Conservation (phyloP, 176 grass and related monocot species). For the Poa annua region DNA sequence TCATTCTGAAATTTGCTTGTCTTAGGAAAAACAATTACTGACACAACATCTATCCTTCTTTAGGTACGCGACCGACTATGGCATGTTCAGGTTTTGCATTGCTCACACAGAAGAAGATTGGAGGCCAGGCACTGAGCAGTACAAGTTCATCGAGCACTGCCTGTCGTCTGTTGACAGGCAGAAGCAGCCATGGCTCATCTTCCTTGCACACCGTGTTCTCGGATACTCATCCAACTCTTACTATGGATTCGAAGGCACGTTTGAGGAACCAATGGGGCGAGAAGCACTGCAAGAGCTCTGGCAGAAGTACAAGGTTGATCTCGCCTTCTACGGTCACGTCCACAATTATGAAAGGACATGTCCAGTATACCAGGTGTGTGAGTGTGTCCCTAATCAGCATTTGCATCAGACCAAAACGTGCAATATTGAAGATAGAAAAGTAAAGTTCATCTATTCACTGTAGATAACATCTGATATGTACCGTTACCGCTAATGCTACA, state of each 20-base stretch:
- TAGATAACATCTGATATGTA: neutral
- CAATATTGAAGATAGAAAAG: neutral
- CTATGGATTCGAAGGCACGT: slow-evolving; percentile 55
- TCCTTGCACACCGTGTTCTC: slow-evolving; percentile 70
- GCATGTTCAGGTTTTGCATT: slow-evolving; percentile 82
- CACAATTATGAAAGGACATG: slow-evolving; percentile 85
- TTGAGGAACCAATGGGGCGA: slow-evolving; percentile 75
- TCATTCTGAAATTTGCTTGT: slow-evolving; percentile 10
- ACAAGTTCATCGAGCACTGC: slow-evolving; percentile 75
- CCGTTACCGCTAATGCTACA: neutral
- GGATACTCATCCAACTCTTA: slow-evolving; percentile 65
- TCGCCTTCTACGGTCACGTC: slow-evolving; percentile 73
- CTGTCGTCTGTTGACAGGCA: slow-evolving; percentile 62
- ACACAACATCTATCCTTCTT: neutral
- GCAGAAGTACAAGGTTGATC: slow-evolving; percentile 82
- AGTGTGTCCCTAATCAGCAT: slow-evolving; percentile 39
- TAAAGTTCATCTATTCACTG: neutral
- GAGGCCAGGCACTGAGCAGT: slow-evolving; percentile 63
- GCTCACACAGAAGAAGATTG: slow-evolving; percentile 78
- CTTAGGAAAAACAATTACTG: neutral
- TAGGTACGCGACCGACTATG: slow-evolving; percentile 74
- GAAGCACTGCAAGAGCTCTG: slow-evolving; percentile 69
- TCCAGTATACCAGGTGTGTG: slow-evolving; percentile 69
- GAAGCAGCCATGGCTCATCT: slow-evolving; percentile 86
- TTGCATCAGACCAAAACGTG: neutral